Percentiles rank a stretch among this genome's conserved stretches.
phyloP scores from a whole-genome alignment of 2,329 filamentous ascomycete genomes.

The Cladophialophora chaetospira region DNA sequence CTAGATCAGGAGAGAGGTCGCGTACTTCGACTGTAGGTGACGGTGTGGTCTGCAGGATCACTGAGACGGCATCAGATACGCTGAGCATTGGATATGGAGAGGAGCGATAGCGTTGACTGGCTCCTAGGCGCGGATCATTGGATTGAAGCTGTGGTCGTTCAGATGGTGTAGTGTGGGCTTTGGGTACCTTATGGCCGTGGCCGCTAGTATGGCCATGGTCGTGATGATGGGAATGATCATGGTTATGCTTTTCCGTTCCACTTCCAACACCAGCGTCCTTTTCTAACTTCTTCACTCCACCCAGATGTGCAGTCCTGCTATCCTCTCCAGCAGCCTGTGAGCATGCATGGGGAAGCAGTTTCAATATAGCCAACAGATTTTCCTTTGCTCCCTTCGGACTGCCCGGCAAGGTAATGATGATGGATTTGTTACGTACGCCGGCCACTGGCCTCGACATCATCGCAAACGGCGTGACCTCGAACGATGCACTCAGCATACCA shows the following conservation, averaged over 20 bases:
- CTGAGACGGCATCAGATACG: slow-evolving; percentile 74
- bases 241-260: slow-evolving; percentile 23
- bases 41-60: slow-evolving; percentile 75
- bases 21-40: slow-evolving; percentile 58
- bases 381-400: slow-evolving; percentile 95
- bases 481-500: slow-evolving; percentile 84
- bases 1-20: slow-evolving; percentile 63
- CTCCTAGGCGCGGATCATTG: slow-evolving; percentile 62
- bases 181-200: slow-evolving; percentile 55
- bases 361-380: slow-evolving; percentile 85
- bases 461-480: slow-evolving; percentile 88
- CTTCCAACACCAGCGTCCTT: slow-evolving; percentile 69
- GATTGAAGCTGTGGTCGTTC: slow-evolving; percentile 52
- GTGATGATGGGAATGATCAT: slow-evolving; percentile 43
- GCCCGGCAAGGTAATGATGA: slow-evolving; percentile 88
- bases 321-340: slow-evolving; percentile 80
- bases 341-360: slow-evolving; percentile 93
- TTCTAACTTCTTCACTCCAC: slow-evolving; percentile 82
- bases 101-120: slow-evolving; percentile 71
- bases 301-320: slow-evolving; percentile 75
- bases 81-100: slow-evolving; percentile 92
- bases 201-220: slow-evolving; percentile 59
- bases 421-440: slow-evolving; percentile 75
- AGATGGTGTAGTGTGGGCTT: slow-evolving; percentile 70
- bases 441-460: slow-evolving; percentile 95